phyloP scores from a whole-genome alignment of 768 basidiomycete genomes.

The Cystofilobasidium bisporidii region DNA sequence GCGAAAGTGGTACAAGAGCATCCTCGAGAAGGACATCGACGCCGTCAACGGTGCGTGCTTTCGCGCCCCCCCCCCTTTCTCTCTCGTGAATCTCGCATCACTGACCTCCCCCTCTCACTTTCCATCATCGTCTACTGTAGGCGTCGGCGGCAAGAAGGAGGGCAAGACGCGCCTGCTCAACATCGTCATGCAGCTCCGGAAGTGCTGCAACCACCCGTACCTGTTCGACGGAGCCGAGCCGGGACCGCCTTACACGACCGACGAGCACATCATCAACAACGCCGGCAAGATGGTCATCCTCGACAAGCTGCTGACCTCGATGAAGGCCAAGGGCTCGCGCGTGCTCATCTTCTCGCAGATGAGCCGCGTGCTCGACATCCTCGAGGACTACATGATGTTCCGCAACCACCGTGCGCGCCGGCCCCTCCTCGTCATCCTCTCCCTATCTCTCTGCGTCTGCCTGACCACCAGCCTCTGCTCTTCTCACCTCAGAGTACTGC shows the following conservation, averaged over 20 bases:
- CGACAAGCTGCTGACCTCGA: slow-evolving; percentile 74
- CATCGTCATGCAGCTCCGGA: slow-evolving; percentile 89
- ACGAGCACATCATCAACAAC: slow-evolving; percentile 89
- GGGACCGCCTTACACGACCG: slow-evolving; percentile 95
- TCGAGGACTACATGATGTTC: slow-evolving; percentile 96
- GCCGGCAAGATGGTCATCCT: slow-evolving; percentile 96
- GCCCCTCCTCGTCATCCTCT: not conserved
- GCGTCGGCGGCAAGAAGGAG: slow-evolving; percentile 91
- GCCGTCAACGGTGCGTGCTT: slow-evolving; percentile 73
- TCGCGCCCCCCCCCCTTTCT: not conserved
- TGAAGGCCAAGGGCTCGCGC: slow-evolving; percentile 89
- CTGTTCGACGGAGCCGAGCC: slow-evolving; percentile 55
- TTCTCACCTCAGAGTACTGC: slow-evolving; percentile 63
- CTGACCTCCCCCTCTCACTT: not conserved
- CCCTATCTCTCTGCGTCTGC: slow-evolving; percentile 22
- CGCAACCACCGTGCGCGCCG: slow-evolving; percentile 74
- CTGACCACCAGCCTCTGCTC: not conserved
- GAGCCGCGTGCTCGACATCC: slow-evolving; percentile 95
- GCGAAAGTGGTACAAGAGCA: slow-evolving; percentile 85
- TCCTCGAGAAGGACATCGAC: slow-evolving; percentile 96
- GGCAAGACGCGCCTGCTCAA: slow-evolving; percentile 96
- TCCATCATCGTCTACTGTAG: slow-evolving; percentile 39
- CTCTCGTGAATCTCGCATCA: not conserved
- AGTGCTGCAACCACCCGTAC: slow-evolving; percentile 43
- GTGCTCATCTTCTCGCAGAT: slow-evolving; percentile 98